phyloP scores from a whole-genome alignment of 2,329 filamentous ascomycete species.

The Bipolaris cookei region DNA sequence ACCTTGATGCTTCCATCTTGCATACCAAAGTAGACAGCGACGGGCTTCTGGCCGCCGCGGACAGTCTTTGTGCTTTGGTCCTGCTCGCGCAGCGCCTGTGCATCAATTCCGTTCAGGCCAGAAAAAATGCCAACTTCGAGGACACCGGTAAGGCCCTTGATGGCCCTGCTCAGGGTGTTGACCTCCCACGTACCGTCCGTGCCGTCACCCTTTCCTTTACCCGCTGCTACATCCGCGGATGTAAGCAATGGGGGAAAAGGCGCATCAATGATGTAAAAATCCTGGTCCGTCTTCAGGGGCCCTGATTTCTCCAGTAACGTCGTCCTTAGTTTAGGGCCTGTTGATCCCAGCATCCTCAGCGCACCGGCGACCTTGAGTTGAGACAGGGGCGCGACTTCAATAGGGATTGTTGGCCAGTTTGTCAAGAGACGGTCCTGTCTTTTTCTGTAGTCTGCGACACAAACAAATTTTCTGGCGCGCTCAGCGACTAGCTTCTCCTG shows the following conservation, averaged over 20 bases:
- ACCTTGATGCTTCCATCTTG: slow-evolving; percentile 61
- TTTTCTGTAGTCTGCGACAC: slow-evolving; percentile 91
- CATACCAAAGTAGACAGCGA: slow-evolving; percentile 95
- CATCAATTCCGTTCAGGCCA: slow-evolving; percentile 77
- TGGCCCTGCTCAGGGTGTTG: slow-evolving; percentile 70
- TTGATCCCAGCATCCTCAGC: slow-evolving; percentile 74
- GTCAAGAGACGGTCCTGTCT: slow-evolving; percentile 75
- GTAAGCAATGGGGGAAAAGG: slow-evolving; percentile 78
- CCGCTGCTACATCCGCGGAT: slow-evolving; percentile 59
- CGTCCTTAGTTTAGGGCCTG: slow-evolving; percentile 72
- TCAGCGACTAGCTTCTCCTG: slow-evolving; percentile 96
- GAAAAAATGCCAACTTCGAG: slow-evolving; percentile 91
- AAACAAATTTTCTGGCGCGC: slow-evolving; percentile 82
- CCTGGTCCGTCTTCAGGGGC: slow-evolving; percentile 83
- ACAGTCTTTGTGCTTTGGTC: slow-evolving; percentile 50
- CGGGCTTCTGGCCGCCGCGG: slow-evolving; percentile 76
- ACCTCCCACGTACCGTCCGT: slow-evolving; percentile 79
- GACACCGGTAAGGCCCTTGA: slow-evolving; percentile 85
- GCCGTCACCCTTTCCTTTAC: slow-evolving; percentile 58
- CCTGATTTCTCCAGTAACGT: slow-evolving; percentile 79
- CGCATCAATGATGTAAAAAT: slow-evolving; percentile 90
- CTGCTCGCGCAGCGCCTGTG: slow-evolving; percentile 55
- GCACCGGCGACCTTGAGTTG: slow-evolving; percentile 77
- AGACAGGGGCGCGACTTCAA: slow-evolving; percentile 89
- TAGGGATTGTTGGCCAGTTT: slow-evolving; percentile 84